phyloP scores from a whole-genome alignment of 805 yeast species.

The Candida sakaeoensis region DNA sequence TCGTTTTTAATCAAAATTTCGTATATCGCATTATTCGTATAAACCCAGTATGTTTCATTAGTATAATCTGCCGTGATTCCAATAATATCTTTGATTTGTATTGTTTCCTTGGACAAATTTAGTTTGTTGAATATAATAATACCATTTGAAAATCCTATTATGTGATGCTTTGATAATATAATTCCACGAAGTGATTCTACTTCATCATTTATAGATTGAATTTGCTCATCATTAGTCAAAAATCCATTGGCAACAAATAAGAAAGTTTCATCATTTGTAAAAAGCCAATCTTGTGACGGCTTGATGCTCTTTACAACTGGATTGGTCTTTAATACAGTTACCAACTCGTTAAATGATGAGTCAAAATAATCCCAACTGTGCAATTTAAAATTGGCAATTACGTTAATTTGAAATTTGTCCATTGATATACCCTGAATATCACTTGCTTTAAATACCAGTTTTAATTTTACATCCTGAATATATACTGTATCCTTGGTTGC shows the following conservation, averaged over 20 bases:
- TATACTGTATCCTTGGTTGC: slow-evolving; percentile 26
- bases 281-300: slow-evolving; percentile 7
- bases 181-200: slow-evolving; percentile 13
- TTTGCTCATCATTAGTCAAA: slow-evolving; percentile 29
- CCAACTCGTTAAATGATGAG: slow-evolving; percentile 23
- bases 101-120: slow-evolving; percentile 11
- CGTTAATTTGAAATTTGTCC: slow-evolving; percentile 21
- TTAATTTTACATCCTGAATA: slow-evolving; percentile 26
- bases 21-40: slow-evolving; percentile 53
- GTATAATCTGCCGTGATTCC: slow-evolving; percentile 30
- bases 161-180: slow-evolving; percentile 28
- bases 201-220: slow-evolving; percentile 17
- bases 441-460: slow-evolving; percentile 20
- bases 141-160: slow-evolving; percentile 19
- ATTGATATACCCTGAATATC: slow-evolving; percentile 19
- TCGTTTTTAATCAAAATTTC: slow-evolving; percentile 74
- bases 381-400: slow-evolving; percentile 16
- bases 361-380: slow-evolving; percentile 35
- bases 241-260: slow-evolving; percentile 14
- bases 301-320: neutral
- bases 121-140: slow-evolving; percentile 29
- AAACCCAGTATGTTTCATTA: slow-evolving; percentile 71
- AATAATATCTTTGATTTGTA: slow-evolving; percentile 12
- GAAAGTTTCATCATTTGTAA: slow-evolving; percentile 15
- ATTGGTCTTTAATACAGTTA: slow-evolving; percentile 23